Percentiles rank a stretch among this genome's conserved stretches.
Conservation (phyloP, 805 yeast species). For the Hanseniaspora thailandica region DNA sequence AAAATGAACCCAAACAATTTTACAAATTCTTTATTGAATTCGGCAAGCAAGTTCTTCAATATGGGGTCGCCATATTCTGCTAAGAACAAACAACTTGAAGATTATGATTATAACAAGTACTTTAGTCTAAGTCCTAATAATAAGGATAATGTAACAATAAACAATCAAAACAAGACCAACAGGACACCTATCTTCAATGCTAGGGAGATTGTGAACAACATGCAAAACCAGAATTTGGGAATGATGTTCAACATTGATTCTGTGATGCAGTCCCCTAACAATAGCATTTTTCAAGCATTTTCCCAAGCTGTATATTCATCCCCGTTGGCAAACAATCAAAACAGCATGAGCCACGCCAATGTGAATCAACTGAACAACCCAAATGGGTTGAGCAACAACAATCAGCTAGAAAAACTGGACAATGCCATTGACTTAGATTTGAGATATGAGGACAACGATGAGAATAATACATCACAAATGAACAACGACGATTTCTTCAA, state of each 20-base stretch:
- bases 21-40: constrained; percentile 3
- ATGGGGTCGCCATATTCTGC: constrained; percentile 10
- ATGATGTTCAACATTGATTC: constrained; percentile 14
- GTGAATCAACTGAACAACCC: neutral
- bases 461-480: neutral
- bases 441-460: neutral
- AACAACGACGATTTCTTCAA: constrained; percentile 10
- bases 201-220: neutral
- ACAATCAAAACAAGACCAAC: neutral
- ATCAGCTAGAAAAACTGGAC: neutral
- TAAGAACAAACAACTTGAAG: constrained; percentile 5
- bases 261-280: constrained; percentile 12
- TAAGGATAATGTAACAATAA: constrained; percentile 14
- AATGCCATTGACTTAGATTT: constrained; percentile 1
- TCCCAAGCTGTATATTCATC: constrained; percentile 15
- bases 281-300: constrained; percentile 13
- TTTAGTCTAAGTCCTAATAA: constrained; percentile 10
- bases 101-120: constrained; percentile 11
- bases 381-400: no score
- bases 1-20: neutral
- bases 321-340: constrained; percentile 5
- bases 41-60: constrained; percentile 7
- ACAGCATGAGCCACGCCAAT: neutral
- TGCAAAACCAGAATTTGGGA: constrained; percentile 1
- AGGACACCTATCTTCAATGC: constrained; percentile 2